Conservation (phyloP, 768 basidiomycete species). For the Russula brevipes region DNA sequence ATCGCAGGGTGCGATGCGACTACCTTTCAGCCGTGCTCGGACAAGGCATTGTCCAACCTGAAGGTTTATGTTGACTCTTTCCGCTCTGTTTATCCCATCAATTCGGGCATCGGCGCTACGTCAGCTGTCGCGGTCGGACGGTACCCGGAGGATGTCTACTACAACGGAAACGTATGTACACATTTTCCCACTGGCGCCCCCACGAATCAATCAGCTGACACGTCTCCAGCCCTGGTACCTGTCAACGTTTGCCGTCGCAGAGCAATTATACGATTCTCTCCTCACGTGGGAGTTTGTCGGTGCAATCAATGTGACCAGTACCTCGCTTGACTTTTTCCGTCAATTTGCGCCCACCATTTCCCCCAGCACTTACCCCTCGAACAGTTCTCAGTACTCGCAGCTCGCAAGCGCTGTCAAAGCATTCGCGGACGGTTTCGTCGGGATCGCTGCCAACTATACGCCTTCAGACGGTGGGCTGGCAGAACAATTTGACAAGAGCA, state of each 20-base stretch:
- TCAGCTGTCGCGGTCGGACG: slow-evolving; percentile 66
- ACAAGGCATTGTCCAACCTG: slow-evolving; percentile 66
- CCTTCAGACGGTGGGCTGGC: slow-evolving; percentile 54
- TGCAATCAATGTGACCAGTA: slow-evolving; percentile 48
- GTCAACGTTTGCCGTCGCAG: slow-evolving; percentile 64
- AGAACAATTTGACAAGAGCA: slow-evolving; percentile 53
- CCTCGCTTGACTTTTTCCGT: slow-evolving; percentile 67
- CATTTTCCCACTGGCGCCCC: background rate
- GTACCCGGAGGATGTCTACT: slow-evolving; percentile 74
- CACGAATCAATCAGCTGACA: background rate
- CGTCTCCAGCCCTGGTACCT: slow-evolving; percentile 68
- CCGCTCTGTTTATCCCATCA: slow-evolving; percentile 61
- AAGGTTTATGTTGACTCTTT: slow-evolving; percentile 71
- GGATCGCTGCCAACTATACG: slow-evolving; percentile 54
- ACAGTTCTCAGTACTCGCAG: slow-evolving; percentile 44
- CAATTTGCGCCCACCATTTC: slow-evolving; percentile 49
- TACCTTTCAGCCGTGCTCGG: slow-evolving; percentile 83
- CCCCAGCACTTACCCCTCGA: slow-evolving; percentile 49
- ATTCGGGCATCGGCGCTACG: slow-evolving; percentile 48
- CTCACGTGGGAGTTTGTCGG: slow-evolving; percentile 56
- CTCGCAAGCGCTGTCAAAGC: slow-evolving; percentile 45
- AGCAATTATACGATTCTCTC: slow-evolving; percentile 71
- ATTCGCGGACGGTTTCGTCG: slow-evolving; percentile 65
- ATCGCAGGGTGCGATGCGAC: slow-evolving; percentile 63
- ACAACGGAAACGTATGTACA: slow-evolving; percentile 64